Base-by-base conservation (phyloP, 2,329 filamentous ascomycete species). In the Ophiocordyceps unilateralis region DNA sequence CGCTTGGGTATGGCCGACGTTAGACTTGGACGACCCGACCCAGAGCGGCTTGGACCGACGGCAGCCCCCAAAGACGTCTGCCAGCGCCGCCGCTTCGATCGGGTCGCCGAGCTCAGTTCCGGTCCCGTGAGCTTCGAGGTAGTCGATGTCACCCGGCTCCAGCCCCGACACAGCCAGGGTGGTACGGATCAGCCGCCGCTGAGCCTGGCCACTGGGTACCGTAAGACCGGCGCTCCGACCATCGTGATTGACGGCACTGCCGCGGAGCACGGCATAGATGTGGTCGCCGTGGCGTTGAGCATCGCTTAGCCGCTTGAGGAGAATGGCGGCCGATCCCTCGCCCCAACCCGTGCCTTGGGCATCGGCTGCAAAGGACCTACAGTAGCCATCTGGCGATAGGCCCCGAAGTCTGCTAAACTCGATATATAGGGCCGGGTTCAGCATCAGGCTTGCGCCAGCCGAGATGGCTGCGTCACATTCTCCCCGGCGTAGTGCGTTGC, bases 1-100 rank as follows among this genome's bases (percentile, higher is more conserved):
- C 2, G 73, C 73, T 50, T 78, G 74, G 26, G 73, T 68, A 54
- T 81, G 77, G 1, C 77, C 76, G 2, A 81, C 58, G 40, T 81
- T 81, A 2, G 74, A 69, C 53, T 82, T 82, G n/a, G 76, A 67
- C 0, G 76, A 67, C 5, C 78, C 77, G 1, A 82, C 60, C 42
- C 26, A 44, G 15, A 37, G 32, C 32, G 32, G 32, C 32, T n/a
- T n/a, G 6, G 6, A 6, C 11, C 24, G 24, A 6, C 24, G 6
- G 6, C 24, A 6, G 6, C 24, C 24, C 24, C 24, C 24, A 26
- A 26, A 26, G 24, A 26, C 24, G 24, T 6, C 24, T 6, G 24
- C 24, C 24, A 26, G 11, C 6, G 24, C 24, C 6, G 24, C 6
- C 6, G 24, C 24, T 11, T 26, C 24, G 24, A 26, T 26, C 24